Conservation (phyloP, 257 asterid species). For the Solanum virginianum region DNA sequence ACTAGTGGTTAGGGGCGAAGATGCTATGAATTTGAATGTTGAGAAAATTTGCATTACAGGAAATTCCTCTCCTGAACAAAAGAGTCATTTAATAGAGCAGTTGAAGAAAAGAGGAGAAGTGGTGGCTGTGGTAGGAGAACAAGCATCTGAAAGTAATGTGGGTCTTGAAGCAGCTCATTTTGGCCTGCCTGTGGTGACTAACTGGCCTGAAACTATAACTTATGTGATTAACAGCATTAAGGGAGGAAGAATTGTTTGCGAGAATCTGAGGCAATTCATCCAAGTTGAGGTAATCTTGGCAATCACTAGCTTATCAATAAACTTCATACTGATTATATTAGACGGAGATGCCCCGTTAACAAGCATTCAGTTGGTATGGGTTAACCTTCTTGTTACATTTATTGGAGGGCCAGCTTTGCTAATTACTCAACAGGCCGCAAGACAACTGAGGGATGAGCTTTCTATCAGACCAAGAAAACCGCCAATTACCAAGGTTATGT, state of each 20-base stretch:
- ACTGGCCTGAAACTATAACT: slow-evolving; percentile 14
- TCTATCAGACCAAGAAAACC: neutral
- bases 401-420: slow-evolving; percentile 20
- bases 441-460: neutral
- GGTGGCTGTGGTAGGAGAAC: slow-evolving; percentile 21
- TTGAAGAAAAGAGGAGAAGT: slow-evolving; percentile 11
- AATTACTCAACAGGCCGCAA: neutral
- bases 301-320: slow-evolving; percentile 6
- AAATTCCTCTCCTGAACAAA: slow-evolving; percentile 10
- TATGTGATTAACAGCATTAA: neutral
- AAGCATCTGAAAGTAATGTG: slow-evolving; percentile 7
- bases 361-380: slow-evolving; percentile 13
- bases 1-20: slow-evolving; percentile 5
- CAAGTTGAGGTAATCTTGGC: slow-evolving; percentile 10
- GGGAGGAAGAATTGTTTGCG: slow-evolving; percentile 13
- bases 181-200: slow-evolving; percentile 14
- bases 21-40: neutral
- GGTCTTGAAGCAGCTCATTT: slow-evolving; percentile 21
- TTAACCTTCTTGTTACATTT: slow-evolving; percentile 13
- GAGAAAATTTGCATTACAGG: slow-evolving; percentile 11
- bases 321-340: neutral
- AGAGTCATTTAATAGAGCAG: slow-evolving; percentile 3
- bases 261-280: slow-evolving; percentile 11
- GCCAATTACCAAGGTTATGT: slow-evolving; percentile 14
- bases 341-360: slow-evolving; percentile 14